Conservation (phyloP, 768 basidiomycete species). For the Mycena capillaripes region DNA sequence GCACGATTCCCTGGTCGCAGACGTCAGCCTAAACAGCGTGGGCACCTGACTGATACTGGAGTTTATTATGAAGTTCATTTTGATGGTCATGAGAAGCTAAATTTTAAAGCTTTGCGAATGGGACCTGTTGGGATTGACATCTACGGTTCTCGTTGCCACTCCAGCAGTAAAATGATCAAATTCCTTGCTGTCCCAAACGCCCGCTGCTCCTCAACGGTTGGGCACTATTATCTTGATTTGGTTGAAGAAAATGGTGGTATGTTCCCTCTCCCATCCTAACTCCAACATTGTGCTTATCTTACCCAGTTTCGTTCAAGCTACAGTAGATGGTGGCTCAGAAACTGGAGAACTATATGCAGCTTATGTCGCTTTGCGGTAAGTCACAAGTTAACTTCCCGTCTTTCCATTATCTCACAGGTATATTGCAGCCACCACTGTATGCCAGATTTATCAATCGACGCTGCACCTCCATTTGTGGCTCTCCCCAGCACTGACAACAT, state of each 20-base stretch:
- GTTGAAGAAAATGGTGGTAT: neutral
- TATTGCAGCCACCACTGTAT: neutral
- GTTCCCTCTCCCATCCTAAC: neutral
- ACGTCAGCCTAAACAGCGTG: neutral
- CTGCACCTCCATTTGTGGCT: constrained; percentile 35
- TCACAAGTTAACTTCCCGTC: neutral
- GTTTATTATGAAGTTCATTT: constrained; percentile 35
- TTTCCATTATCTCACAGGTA: neutral
- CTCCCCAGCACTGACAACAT: constrained; percentile 9
- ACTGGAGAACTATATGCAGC: constrained; percentile 11
- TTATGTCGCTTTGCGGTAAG: constrained; percentile 13
- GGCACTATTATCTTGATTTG: constrained; percentile 1
- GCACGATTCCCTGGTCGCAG: neutral
- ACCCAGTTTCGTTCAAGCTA: neutral
- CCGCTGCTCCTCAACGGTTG: neutral
- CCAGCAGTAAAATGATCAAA: constrained; percentile 6
- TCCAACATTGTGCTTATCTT: neutral
- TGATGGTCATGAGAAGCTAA: constrained; percentile 42
- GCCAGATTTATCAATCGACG: neutral
- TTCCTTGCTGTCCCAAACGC: constrained; percentile 36
- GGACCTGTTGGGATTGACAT: constrained; percentile 40
- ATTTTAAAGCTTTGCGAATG: constrained; percentile 39
- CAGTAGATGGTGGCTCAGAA: constrained; percentile 12
- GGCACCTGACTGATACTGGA: neutral
- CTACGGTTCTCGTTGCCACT: constrained; percentile 41